Percentiles rank a stretch among this genome's conserved stretches.
phyloP scores from a whole-genome alignment of 106 monocot genomes.

The Platanthera zijinensis region DNA sequence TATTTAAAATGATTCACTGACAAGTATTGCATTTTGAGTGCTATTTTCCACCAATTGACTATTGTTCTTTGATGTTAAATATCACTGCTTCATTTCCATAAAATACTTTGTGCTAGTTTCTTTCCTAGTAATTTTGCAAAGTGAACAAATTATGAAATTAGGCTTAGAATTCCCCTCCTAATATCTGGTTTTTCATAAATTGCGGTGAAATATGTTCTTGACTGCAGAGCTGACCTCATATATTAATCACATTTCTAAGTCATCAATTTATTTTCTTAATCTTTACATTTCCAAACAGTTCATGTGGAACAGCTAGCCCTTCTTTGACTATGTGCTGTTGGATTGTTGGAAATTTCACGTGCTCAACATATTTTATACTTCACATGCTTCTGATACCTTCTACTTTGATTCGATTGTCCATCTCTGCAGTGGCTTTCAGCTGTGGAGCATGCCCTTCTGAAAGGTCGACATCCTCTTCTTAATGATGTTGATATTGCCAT shows the following conservation, averaged over 20 bases:
- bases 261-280: background rate
- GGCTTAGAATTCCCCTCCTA: background rate
- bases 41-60: background rate
- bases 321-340: background rate
- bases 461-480: conserved; percentile 88
- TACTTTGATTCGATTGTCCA: background rate
- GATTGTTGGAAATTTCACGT: background rate
- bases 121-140: background rate
- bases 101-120: background rate
- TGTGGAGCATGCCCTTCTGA: conserved; percentile 83
- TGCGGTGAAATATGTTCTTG: background rate
- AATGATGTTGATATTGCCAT: conserved; percentile 76
- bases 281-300: background rate
- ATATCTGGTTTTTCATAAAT: background rate
- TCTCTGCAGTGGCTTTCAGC: conserved; percentile 89
- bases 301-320: background rate
- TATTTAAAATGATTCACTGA: background rate
- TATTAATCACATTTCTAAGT: background rate
- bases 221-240: background rate
- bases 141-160: background rate
- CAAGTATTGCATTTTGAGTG: background rate
- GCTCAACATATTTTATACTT: conserved; percentile 1
- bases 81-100: conserved; percentile 1
- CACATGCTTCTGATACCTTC: background rate
- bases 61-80: background rate